phyloP scores from a whole-genome alignment of 345 rosid species.

The Brassica nigra region DNA sequence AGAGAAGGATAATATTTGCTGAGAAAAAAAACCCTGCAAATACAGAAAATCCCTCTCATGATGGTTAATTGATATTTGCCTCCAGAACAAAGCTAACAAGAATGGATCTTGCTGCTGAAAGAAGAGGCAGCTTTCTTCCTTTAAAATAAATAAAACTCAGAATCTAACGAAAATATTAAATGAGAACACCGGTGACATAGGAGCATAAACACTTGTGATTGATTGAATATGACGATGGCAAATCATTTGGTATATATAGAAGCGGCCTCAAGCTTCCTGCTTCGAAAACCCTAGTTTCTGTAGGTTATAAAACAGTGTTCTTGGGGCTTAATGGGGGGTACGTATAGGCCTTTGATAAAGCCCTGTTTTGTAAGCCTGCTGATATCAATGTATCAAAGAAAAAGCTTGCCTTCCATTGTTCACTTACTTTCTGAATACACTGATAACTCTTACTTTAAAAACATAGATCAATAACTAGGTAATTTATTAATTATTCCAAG shows the following conservation, averaged over 20 bases:
- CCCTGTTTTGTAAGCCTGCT: not conserved
- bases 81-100: slow-evolving; percentile 76
- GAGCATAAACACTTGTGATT: not conserved
- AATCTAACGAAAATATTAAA: not conserved
- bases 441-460: too few species aligned
- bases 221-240: not conserved
- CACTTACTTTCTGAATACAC: too few species aligned
- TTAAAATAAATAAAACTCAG: not conserved
- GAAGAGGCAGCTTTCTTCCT: not conserved
- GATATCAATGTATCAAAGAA: not conserved
- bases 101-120: slow-evolving; percentile 15
- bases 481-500: not conserved
- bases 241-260: slow-evolving; percentile 1
- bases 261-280: not conserved
- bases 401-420: not conserved
- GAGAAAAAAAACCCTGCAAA: slow-evolving; percentile 31
- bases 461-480: not conserved
- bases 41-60: slow-evolving; percentile 30
- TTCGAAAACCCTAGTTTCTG: slow-evolving; percentile 22
- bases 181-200: not conserved
- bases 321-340: not conserved
- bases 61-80: slow-evolving; percentile 46
- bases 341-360: not conserved
- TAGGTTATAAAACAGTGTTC: not conserved
- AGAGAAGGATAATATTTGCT: slow-evolving; percentile 34